Evolutionary conservation across 805 yeast species (phyloP), one percentile per base, ranked within the genome.

Genomic region (Saccharomycopsis sp.): DNA sequence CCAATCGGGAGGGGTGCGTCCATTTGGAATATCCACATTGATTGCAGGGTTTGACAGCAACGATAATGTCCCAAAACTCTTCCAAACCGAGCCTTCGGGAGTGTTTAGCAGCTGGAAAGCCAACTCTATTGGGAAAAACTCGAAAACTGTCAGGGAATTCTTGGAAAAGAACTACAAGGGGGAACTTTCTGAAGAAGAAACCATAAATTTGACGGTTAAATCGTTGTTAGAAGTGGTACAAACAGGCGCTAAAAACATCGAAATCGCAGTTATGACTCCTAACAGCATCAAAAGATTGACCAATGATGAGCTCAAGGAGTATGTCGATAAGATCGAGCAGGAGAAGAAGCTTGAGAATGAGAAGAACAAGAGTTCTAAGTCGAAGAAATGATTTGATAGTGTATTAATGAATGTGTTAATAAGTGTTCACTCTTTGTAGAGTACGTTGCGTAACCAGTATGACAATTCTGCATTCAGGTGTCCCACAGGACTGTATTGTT

Each of bases 41-140:
- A 88, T 94, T 70, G 97, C 96, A 23, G 99, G 99, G 0, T 94
- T 94, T 68, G 98, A 94, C 75, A 85, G 86, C 57, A 85, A 86
- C 68, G 97, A 90, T 73, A 73, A 73, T 22, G 81, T 78, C 38
- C 97, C 98, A 52, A 85, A 82, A 70, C 80, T 94, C 64, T 94
- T 86, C 74, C 96, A 89, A 72, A 94, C 99, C 12, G 99, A 94
- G 72, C 99, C 99, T 50, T 88, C 96, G 53, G 99, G 99, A 24
- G 93, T 94, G 64, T 93, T 87, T 71, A 89, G 96, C 53, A 96
- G 97, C 2, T 94, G 99, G 99, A 89, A 92, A 72, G 97, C 98
- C 38, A 93, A 89, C 70, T 91, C 98, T 19, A 94, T 94, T 68
- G 99, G 99, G 59, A 84, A 97, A 69, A 87, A 94, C 62, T 82